These are phyloP conservation scores for Polygonum aviculare DNA, from an alignment of 148 eudicot species.

Conservation along the genomic window DNA sequence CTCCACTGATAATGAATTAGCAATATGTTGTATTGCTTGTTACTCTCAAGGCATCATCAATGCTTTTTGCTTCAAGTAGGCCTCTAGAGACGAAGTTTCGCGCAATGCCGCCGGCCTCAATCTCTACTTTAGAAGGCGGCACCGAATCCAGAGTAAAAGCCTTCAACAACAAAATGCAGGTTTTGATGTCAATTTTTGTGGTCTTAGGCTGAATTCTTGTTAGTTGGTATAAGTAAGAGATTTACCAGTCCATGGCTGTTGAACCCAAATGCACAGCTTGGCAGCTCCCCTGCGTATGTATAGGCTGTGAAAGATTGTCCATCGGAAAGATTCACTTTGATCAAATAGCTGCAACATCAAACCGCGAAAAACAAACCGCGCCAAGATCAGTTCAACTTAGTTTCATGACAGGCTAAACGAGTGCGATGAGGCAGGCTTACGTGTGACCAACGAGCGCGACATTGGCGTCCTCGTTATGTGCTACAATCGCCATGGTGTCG, in stretches of 20 bases:
- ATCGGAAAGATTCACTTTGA: constrained; percentile 44
- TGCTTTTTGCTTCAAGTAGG: constrained; percentile 69
- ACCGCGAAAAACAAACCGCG: not conserved
- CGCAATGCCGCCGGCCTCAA: constrained; percentile 60
- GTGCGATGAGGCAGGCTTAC: constrained; percentile 22
- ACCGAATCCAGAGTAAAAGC: constrained; percentile 84
- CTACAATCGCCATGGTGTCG: constrained; percentile 61
- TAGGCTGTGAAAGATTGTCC: constrained; percentile 71
- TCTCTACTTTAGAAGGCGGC: constrained; percentile 64
- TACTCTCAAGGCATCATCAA: constrained; percentile 57
- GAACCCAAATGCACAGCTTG: constrained; percentile 93
- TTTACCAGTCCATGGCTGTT: constrained; percentile 73
- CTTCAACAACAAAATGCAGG: constrained; percentile 24
- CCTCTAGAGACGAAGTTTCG: constrained; percentile 78
- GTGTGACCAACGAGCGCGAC: constrained; percentile 79
- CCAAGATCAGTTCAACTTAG: not conserved
- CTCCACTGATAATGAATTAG: not conserved
- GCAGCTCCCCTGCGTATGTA: constrained; percentile 91
- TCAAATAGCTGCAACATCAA: constrained; percentile 47
- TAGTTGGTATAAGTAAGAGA: not conserved
- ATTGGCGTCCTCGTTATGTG: constrained; percentile 87
- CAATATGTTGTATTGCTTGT: constrained; percentile 12
- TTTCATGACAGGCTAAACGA: not conserved
- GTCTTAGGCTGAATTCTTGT: not conserved
- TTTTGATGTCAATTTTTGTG: not conserved